Conservation (phyloP, 2,329 filamentous ascomycete genomes). For the Hypoxylon sp. region DNA sequence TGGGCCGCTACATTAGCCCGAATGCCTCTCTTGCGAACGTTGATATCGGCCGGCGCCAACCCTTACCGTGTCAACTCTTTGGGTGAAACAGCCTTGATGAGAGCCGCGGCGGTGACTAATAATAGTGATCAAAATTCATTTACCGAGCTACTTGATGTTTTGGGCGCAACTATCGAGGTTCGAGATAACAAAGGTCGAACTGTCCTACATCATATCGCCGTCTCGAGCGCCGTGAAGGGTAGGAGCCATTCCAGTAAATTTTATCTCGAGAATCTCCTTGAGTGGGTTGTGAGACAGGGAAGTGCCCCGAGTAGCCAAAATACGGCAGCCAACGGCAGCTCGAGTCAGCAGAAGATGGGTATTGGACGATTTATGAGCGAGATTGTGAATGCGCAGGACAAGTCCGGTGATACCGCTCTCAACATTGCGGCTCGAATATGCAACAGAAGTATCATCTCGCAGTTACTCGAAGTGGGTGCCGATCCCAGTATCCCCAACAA, state of each 20-base stretch:
- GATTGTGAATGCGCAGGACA: conserved; percentile 96
- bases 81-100: conserved; percentile 93
- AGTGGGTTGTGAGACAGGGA: conserved; percentile 92
- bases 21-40: conserved; percentile 82
- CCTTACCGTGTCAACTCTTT: conserved; percentile 89
- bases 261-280: conserved; percentile 93
- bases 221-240: conserved; percentile 95
- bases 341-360: conserved; percentile 77
- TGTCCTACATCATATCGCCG: conserved; percentile 94
- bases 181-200: conserved; percentile 91
- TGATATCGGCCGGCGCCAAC: conserved; percentile 88
- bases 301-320: conserved; percentile 71
- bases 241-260: conserved; percentile 93
- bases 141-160: conserved; percentile 87
- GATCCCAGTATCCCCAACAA: conserved; percentile 94
- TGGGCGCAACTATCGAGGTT: conserved; percentile 91
- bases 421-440: conserved; percentile 95
- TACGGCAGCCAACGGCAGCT: conserved; percentile 52
- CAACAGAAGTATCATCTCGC: conserved; percentile 95
- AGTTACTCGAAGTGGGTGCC: conserved; percentile 93
- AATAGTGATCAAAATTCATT: conserved; percentile 93
- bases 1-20: conserved; percentile 96
- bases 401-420: conserved; percentile 92
- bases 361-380: conserved; percentile 96
- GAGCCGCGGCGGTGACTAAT: conserved; percentile 93